Evolutionary conservation across 2,329 filamentous ascomycete species (phyloP).

Genomic region (Plenodomus lindquistii): DNA sequence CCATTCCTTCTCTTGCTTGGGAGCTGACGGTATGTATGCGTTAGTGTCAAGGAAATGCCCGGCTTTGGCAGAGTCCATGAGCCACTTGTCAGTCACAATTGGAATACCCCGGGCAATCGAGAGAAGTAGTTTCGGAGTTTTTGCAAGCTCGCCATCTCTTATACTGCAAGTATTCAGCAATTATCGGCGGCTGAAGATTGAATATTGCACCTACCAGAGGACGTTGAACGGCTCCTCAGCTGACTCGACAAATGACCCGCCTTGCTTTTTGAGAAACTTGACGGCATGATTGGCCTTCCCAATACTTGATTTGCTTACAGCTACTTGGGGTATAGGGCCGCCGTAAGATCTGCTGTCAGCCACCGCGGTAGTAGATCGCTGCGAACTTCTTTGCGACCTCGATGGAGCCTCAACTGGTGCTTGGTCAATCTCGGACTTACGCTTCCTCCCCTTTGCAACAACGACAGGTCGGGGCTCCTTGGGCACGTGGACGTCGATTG

Average conservation of each 20-base stretch:
- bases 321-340: constrained; percentile 32
- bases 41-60: constrained; percentile 41
- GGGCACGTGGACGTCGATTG: constrained; percentile 6
- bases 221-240: constrained; percentile 39
- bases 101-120: constrained; percentile 49
- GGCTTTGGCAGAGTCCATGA: constrained; percentile 44
- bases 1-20: constrained; percentile 46
- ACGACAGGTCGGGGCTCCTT: background rate
- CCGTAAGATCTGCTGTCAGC: constrained; percentile 19
- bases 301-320: constrained; percentile 40
- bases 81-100: constrained; percentile 54
- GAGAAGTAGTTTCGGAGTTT: constrained; percentile 52
- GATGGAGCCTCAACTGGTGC: constrained; percentile 12
- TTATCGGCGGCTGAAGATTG: background rate
- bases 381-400: constrained; percentile 24
- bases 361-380: constrained; percentile 12
- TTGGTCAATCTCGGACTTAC: constrained; percentile 2
- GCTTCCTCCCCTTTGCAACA: constrained; percentile 16
- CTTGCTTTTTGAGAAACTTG: constrained; percentile 42
- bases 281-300: constrained; percentile 22
- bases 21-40: constrained; percentile 39
- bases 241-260: constrained; percentile 32
- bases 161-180: constrained; percentile 39
- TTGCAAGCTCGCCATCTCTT: constrained; percentile 43
- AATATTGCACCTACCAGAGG: constrained; percentile 32